phyloP scores from a whole-genome alignment of 23 red algal species.

The Gracilaria domingensis region DNA sequence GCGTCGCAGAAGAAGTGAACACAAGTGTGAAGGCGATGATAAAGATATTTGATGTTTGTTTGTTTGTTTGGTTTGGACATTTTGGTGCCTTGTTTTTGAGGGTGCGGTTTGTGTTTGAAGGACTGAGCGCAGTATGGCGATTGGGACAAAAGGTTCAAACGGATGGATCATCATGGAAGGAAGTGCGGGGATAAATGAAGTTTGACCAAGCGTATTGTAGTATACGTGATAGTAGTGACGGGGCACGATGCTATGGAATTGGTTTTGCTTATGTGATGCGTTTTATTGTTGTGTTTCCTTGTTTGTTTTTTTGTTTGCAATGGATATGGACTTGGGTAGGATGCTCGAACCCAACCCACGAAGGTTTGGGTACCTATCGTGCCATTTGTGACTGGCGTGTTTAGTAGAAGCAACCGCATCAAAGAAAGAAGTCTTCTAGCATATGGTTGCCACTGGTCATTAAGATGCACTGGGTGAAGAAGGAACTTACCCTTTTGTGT shows the following conservation, averaged over 20 bases:
- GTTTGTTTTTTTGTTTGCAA: not conserved
- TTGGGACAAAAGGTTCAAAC: constrained; percentile 1
- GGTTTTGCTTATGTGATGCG: constrained; percentile 16
- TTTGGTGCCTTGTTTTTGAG: constrained; percentile 8
- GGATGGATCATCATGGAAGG: constrained; percentile 19
- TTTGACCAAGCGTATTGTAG: constrained; percentile 40
- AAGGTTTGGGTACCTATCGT: not conserved
- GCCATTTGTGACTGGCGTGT: not conserved
- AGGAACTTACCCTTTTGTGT: not conserved
- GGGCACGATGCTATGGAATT: constrained; percentile 27
- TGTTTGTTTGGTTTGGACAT: constrained; percentile 43
- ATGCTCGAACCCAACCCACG: not conserved
- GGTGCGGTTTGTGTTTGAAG: not conserved
- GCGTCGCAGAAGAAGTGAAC: constrained; percentile 37
- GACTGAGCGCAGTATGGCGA: not conserved
- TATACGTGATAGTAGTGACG: constrained; percentile 41
- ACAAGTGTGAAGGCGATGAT: constrained; percentile 31
- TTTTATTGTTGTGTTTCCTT: not conserved
- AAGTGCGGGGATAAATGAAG: constrained; percentile 38
- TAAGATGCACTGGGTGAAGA: not conserved
- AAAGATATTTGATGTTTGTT: constrained; percentile 52
- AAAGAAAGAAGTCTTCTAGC: constrained; percentile 28
- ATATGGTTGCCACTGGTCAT: constrained; percentile 1
- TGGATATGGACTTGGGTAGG: constrained; percentile 16
- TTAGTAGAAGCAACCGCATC: constrained; percentile 31